Conservation (phyloP, 306 rosid species). For the Alnus rubra region DNA sequence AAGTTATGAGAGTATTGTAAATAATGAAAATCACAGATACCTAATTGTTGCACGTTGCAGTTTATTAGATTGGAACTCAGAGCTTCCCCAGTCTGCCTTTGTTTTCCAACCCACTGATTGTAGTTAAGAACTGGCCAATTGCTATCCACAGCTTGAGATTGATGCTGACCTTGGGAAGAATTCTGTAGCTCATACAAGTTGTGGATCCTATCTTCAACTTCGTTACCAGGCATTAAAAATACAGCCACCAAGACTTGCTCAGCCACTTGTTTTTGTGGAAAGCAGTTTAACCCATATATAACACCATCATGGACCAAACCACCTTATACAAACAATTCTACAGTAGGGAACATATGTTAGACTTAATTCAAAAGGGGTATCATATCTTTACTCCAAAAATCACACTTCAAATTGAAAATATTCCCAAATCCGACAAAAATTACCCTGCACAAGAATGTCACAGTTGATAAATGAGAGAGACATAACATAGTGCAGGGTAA, state of each 20-base stretch:
- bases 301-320: conserved; percentile 18
- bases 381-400: not conserved
- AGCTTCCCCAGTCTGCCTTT: conserved; percentile 23
- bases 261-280: conserved; percentile 15
- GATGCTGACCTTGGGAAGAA: conserved; percentile 24
- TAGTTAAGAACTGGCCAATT: conserved; percentile 29
- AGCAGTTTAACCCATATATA: not conserved
- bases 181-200: conserved; percentile 34
- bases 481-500: not conserved
- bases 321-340: not conserved
- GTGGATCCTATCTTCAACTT: conserved; percentile 45
- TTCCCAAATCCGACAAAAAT: not conserved
- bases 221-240: conserved; percentile 49
- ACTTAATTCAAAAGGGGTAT: not conserved
- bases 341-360: not conserved
- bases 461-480: not conserved
- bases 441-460: not conserved
- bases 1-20: not conserved
- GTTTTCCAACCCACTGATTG: conserved; percentile 35
- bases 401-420: not conserved
- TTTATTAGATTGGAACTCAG: conserved; percentile 22
- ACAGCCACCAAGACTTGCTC: conserved; percentile 22
- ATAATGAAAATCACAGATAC: conserved; percentile 16
- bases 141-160: conserved; percentile 28
- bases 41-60: conserved; percentile 28